A percentile compares a stretch with the other conserved stretches of the same genome.
Evolutionary conservation across 2,329 filamentous ascomycete species (phyloP).

Genomic region (Onygena corvina): DNA sequence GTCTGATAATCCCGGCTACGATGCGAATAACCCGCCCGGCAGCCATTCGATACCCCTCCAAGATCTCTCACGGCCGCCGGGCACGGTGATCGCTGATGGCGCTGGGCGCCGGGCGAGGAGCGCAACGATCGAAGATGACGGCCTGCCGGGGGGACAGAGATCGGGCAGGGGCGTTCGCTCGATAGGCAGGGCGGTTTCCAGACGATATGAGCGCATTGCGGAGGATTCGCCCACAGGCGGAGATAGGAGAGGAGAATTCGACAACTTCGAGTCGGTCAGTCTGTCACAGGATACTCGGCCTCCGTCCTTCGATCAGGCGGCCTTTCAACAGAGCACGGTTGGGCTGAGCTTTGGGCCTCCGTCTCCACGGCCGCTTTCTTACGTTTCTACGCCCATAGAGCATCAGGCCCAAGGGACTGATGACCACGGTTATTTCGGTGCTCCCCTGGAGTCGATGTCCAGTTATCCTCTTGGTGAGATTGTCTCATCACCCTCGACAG

Average conservation of each 20-base stretch:
- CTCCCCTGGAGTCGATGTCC: not conserved
- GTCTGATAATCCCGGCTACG: conserved; percentile 22
- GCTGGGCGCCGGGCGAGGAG: conserved; percentile 21
- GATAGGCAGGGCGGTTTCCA: conserved; percentile 28
- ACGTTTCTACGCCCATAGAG: not conserved
- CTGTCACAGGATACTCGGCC: conserved; percentile 20
- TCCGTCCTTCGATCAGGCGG: not conserved
- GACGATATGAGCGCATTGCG: conserved; percentile 43
- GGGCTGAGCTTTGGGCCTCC: conserved; percentile 9
- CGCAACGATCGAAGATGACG: conserved; percentile 19
- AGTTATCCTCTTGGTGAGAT: not conserved
- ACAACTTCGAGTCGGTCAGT: conserved; percentile 14
- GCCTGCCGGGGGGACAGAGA: conserved; percentile 34
- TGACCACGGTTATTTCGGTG: not conserved
- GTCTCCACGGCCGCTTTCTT: not conserved
- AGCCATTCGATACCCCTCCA: conserved; percentile 57
- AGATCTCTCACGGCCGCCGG: conserved; percentile 41
- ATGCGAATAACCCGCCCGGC: conserved; percentile 19
- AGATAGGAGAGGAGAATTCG: not conserved
- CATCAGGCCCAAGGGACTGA: not conserved
- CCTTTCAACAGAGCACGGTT: conserved; percentile 7
- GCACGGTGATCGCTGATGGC: conserved; percentile 21
- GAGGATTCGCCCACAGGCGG: conserved; percentile 40
- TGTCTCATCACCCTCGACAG: conserved; percentile 36
- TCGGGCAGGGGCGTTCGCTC: conserved; percentile 35